Evolutionary conservation across 345 rosid species (phyloP), one percentile per base, ranked within the genome.

Genomic region (Eucalyptus dawsonii): DNA sequence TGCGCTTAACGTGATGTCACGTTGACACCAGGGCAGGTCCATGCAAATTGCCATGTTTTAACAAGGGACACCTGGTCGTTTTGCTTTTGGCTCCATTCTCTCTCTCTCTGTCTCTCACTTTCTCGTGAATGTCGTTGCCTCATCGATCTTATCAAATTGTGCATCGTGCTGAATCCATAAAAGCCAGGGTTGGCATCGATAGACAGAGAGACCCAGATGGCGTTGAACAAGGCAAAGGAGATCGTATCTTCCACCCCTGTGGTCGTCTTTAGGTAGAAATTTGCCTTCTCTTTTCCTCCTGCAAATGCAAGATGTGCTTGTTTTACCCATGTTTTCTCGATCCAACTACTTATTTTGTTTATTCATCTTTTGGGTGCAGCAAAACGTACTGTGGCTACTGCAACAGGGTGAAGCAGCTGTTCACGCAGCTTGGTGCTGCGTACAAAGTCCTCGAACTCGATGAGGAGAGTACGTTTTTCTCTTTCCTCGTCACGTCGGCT

Each of bases 211-310:
- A 87, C 90, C 51, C 91, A 94, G 58, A 88, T 89, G 90, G 96
- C 93, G 53, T 86, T 91, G 83, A 89, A 89, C 91, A 95, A 95
- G 88, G 96, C 93, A 17, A 93, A 94, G 91, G 95, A 93, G 90
- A 91, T 95, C 87, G 94, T 94, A 45, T 86, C 95, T 51, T 91
- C 97, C 81, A 89, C 93, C 80, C 97, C 97, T 0, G 97, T 94
- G 50, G 94, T 95, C 45, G 95, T 96, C 88, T 96, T 95, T 94
- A 96, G 97, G 97, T 93, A 76, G 83, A 37, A 21, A 40, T 76
- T 42, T 22, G 2, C 27, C 13, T 5, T 40, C 45, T 21, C 37
- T 21, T 40, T 37, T 11, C 22, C 42, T 34, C 40, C 21, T 34
- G 80, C 14, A 69, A 69, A 69, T 8, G 80, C 80, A 69, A 69